Base-by-base conservation (phyloP, 164 flowering plant species). In the Berberis thunbergii region DNA sequence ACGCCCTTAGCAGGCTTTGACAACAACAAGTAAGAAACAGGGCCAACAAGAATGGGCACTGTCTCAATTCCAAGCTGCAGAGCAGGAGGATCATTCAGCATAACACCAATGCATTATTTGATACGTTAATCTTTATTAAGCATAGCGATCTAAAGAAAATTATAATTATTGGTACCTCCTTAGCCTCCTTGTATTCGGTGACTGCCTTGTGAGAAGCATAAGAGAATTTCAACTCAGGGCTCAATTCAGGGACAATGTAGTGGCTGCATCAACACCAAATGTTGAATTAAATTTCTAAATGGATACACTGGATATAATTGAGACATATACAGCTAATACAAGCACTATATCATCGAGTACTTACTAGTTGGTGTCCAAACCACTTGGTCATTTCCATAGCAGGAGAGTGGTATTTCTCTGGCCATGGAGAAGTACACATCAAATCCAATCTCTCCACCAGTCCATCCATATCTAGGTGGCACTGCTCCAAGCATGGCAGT, bases 371-470 rank as follows among this genome's bases (percentile, higher is more conserved):
- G 74, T 72, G 49, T 72, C n/a, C 74, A 60, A 72, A 72, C 74
- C 74, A 72, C 69, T 72, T 72, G 56, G 74, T 72, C 74, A 72
- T 72, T 72, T 72, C 74, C 74, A 72, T 72, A 11, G 74, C 74
- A 72, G 70, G 70, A 63, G 64, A 3, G 44, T 60, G 38, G 70
- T 67, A 59, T 67, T 72, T 54, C 74, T 72, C 74, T 72, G 41
- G 74, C 74, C 74, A 72, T 72, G 43, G 74, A 63, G 57, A 71
- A 71, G 54, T 72, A 72, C 53, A 64, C 50, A 8, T 72, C 74
- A 46, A 72, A 67, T 7, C 70, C 74, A 38, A 72, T 67, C 60
- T 72, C 74, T 10, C 70, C 74, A 9, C 74, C 70, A 41, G 60
- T 6, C 70, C 70, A 72, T 58, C 67, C 64, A 63, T 72, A 72